phyloP scores from a whole-genome alignment of 176 grass and related monocot species.

The Coix lacrymajobi region DNA sequence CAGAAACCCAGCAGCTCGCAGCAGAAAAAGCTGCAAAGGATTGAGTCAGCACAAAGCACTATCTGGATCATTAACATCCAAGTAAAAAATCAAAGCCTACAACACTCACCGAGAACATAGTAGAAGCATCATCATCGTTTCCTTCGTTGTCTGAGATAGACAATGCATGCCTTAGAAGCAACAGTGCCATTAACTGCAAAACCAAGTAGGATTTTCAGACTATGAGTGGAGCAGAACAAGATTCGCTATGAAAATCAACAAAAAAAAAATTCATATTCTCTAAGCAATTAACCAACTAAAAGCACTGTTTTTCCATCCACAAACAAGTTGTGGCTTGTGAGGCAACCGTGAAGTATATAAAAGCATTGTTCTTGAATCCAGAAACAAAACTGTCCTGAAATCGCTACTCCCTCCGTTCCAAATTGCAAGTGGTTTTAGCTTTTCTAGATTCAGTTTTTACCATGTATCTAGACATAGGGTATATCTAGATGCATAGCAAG shows the following conservation, averaged over 20 bases:
- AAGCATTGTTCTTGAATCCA: not conserved
- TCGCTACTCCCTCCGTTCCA: not conserved
- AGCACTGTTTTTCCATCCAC: not conserved
- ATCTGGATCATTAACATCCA: not conserved
- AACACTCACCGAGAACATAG: slow-evolving; percentile 79
- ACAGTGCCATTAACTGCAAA: slow-evolving; percentile 77
- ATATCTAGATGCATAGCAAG: not conserved
- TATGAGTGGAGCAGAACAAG: not conserved
- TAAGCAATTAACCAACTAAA: slow-evolving; percentile 9
- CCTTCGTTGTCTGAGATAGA: slow-evolving; percentile 70
- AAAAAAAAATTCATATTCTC: not conserved
- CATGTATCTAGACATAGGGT: not conserved
- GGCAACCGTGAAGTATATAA: not conserved
- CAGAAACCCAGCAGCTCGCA: slow-evolving; percentile 85
- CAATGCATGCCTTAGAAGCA: slow-evolving; percentile 83
- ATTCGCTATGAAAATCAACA: not conserved
- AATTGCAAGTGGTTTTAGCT: not conserved
- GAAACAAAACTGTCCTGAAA: not conserved
- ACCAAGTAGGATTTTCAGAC: not conserved
- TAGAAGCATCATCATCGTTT: slow-evolving; percentile 73
- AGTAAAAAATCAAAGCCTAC: not conserved
- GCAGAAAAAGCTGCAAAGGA: slow-evolving; percentile 69
- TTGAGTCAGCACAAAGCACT: not conserved
- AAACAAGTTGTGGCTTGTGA: not conserved
- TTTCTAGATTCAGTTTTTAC: not conserved